A percentile compares a stretch with the other conserved stretches of the same genome.
Conservation (phyloP, 768 basidiomycete species). For the Boletus vinaceobasis region DNA sequence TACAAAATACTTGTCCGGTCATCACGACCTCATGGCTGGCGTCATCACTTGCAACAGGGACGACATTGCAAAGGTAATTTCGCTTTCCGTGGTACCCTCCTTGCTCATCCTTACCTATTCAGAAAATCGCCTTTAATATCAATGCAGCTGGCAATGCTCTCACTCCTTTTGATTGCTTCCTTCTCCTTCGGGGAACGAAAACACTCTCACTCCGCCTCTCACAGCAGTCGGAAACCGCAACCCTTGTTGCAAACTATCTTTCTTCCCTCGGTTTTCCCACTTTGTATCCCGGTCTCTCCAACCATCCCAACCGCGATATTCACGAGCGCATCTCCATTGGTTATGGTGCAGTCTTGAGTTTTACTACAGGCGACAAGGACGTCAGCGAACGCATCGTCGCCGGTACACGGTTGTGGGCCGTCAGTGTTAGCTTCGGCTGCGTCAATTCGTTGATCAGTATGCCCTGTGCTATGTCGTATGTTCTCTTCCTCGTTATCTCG, state of each 20-base stretch:
- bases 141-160: slow-evolving; percentile 93
- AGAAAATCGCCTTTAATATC: slow-evolving; percentile 89
- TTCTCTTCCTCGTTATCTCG: slow-evolving; percentile 22
- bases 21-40: slow-evolving; percentile 99
- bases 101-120: slow-evolving; percentile 3
- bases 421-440: slow-evolving; percentile 96
- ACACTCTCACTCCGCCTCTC: slow-evolving; percentile 97
- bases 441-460: slow-evolving; percentile 98
- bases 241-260: slow-evolving; percentile 84
- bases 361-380: slow-evolving; percentile 88
- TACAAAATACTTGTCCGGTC: slow-evolving; percentile 96
- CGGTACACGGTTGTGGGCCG: slow-evolving; percentile 91
- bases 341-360: slow-evolving; percentile 90
- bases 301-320: slow-evolving; percentile 82
- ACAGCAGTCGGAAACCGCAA: slow-evolving; percentile 80
- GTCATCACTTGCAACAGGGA: slow-evolving; percentile 90
- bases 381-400: slow-evolving; percentile 92
- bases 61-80: slow-evolving; percentile 74
- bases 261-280: slow-evolving; percentile 81
- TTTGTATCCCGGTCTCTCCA: slow-evolving; percentile 85
- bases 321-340: slow-evolving; percentile 90
- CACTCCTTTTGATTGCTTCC: slow-evolving; percentile 94
- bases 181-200: slow-evolving; percentile 92
- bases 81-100: background rate
- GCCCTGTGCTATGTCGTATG: slow-evolving; percentile 99